A percentile compares a stretch with the other conserved stretches of the same genome.
Evolutionary conservation across 177 flowering plant genomes (phyloP).

Genomic region (Vitis hybrid): DNA sequence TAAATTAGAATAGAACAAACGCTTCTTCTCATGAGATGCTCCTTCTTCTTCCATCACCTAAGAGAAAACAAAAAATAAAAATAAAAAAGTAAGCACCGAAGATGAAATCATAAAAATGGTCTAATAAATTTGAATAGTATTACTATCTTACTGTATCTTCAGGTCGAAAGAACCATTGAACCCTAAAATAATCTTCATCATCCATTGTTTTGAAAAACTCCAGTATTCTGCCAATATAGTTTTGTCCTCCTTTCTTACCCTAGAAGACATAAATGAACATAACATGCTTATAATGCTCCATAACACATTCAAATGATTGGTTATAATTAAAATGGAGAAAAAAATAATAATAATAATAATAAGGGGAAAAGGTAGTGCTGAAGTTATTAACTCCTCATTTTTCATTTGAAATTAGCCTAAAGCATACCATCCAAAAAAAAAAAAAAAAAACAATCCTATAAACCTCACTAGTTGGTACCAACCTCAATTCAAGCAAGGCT

Average conservation of each 20-base stretch:
- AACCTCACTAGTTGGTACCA: too few species aligned
- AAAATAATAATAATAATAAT: too few species aligned
- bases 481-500: too few species aligned
- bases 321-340: too few species aligned
- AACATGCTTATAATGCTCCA: too few species aligned
- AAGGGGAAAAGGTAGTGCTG: too few species aligned
- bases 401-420: too few species aligned
- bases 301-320: too few species aligned
- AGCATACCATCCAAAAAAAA: too few species aligned
- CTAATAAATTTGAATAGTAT: slow-evolving; percentile 4
- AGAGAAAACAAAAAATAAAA: slow-evolving; percentile 8
- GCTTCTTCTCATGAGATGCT: slow-evolving; percentile 70
- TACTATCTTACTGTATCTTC: slow-evolving; percentile 70
- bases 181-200: slow-evolving; percentile 69
- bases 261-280: slow-evolving; percentile 18
- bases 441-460: too few species aligned
- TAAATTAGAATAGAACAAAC: slow-evolving; percentile 75
- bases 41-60: slow-evolving; percentile 76
- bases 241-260: slow-evolving; percentile 57
- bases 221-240: slow-evolving; percentile 74
- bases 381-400: too few species aligned
- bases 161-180: slow-evolving; percentile 88
- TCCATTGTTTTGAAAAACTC: slow-evolving; percentile 80
- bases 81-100: slow-evolving; percentile 4
- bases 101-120: neutral